Evolutionary conservation across 2,329 filamentous ascomycete species (phyloP).

Genomic region (Aspergillus fischeri): DNA sequence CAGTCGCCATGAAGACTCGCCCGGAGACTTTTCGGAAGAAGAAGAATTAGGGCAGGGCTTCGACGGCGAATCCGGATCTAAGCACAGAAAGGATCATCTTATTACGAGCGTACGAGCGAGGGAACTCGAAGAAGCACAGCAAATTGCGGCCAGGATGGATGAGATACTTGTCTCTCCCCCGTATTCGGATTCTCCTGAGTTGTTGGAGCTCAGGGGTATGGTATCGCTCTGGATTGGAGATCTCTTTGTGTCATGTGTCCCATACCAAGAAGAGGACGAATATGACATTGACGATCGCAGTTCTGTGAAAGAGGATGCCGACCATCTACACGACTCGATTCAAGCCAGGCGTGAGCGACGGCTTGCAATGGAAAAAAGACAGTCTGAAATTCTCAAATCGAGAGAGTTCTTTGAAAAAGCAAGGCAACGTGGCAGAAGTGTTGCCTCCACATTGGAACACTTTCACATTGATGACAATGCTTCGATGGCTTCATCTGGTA

Average conservation of each 20-base stretch:
- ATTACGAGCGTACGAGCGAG: constrained; percentile 39
- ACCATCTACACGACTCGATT: constrained; percentile 23
- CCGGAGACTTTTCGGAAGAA: constrained; percentile 29
- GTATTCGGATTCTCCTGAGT: constrained; percentile 62
- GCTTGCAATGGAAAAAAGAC: constrained; percentile 31
- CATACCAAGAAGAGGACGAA: constrained; percentile 14
- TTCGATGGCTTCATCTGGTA: constrained; percentile 2
- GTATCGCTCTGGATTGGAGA: constrained; percentile 72
- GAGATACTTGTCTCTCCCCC: constrained; percentile 64
- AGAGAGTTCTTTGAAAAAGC: constrained; percentile 33
- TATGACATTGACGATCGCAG: constrained; percentile 15
- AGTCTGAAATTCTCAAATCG: constrained; percentile 30
- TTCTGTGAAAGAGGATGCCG: constrained; percentile 8
- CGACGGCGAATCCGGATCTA: constrained; percentile 17
- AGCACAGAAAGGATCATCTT: constrained; percentile 33
- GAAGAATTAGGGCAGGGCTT: constrained; percentile 24
- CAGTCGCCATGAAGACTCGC: constrained; percentile 18
- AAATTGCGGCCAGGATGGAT: constrained; percentile 67
- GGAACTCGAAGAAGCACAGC: constrained; percentile 57
- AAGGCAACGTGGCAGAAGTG: constrained; percentile 26
- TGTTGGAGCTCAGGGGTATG: constrained; percentile 70
- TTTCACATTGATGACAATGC: constrained; percentile 26
- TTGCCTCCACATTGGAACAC: constrained; percentile 26
- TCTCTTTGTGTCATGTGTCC: constrained; percentile 44
- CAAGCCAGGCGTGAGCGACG: constrained; percentile 28